These are phyloP conservation scores for Colletotrichum camelliae DNA, from an alignment of 2,329 filamentous ascomycete genomes.

Conservation along the genomic window DNA sequence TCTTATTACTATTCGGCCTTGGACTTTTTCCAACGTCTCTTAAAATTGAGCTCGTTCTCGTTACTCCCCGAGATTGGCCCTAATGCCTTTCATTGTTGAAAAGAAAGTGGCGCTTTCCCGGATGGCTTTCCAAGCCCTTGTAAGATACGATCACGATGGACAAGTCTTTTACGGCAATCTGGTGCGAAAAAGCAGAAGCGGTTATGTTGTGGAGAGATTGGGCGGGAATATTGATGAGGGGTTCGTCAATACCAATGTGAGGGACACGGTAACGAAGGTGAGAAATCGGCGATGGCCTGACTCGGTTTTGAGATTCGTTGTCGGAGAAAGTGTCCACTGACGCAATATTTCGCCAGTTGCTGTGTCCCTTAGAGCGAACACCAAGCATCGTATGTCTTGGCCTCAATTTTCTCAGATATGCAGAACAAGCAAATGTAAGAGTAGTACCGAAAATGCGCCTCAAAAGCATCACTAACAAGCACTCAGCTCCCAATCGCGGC, in stretches of 20 bases:
- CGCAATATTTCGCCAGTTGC: background rate
- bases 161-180: background rate
- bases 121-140: conserved; percentile 2
- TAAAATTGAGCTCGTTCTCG: background rate
- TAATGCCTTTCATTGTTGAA: background rate
- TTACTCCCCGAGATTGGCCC: background rate
- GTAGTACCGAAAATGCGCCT: too few species aligned
- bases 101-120: background rate
- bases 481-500: conserved; percentile 12
- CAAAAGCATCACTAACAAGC: background rate
- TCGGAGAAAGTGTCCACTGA: background rate
- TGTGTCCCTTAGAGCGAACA: conserved; percentile 15
- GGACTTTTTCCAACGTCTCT: background rate
- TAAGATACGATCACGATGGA: conserved; percentile 1
- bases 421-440: conserved; percentile 24
- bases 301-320: background rate
- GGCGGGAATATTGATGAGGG: background rate
- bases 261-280: background rate
- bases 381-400: conserved; percentile 30
- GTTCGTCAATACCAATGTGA: background rate
- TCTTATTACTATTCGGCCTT: background rate
- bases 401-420: conserved; percentile 32
- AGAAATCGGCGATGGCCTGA: background rate
- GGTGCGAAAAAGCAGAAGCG: background rate
- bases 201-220: background rate